phyloP scores from a whole-genome alignment of 495 filamentous ascomycete genomes.

The Penicillium robsamsonii region DNA sequence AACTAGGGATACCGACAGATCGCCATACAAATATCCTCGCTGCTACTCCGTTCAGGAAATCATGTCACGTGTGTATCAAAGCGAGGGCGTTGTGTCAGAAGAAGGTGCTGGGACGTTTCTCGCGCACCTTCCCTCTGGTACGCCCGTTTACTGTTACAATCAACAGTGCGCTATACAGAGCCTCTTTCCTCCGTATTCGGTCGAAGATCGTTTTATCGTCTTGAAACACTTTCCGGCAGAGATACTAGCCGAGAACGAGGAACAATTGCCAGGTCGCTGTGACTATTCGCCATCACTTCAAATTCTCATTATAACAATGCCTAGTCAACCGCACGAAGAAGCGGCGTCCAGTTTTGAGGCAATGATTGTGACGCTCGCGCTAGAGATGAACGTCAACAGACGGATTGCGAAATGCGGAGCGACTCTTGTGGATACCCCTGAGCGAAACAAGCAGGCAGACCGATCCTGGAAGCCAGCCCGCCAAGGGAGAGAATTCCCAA shows the following conservation, averaged over 20 bases:
- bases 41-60: too few relatives aligned
- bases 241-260: not conserved
- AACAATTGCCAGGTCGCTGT: slow-evolving; percentile 1
- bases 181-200: not conserved
- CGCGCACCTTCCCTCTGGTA: not conserved
- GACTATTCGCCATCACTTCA: slow-evolving; percentile 10
- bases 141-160: not conserved
- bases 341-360: not conserved
- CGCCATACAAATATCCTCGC: too few relatives aligned
- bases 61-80: not conserved
- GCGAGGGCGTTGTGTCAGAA: not conserved
- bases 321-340: not conserved
- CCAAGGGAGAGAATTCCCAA: slow-evolving; percentile 11
- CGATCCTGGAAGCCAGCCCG: slow-evolving; percentile 2
- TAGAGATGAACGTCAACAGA: not conserved
- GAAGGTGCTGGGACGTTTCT: not conserved
- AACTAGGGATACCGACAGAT: too few relatives aligned
- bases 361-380: not conserved
- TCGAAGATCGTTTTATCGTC: not conserved
- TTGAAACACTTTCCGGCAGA: not conserved
- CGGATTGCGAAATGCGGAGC: not conserved
- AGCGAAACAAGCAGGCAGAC: slow-evolving; percentile 8
- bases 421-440: not conserved
- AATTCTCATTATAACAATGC: slow-evolving; percentile 11
- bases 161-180: not conserved